These are phyloP conservation scores for Lactarius sanguifluus DNA, from an alignment of 768 basidiomycete genomes.

Conservation along the genomic window DNA sequence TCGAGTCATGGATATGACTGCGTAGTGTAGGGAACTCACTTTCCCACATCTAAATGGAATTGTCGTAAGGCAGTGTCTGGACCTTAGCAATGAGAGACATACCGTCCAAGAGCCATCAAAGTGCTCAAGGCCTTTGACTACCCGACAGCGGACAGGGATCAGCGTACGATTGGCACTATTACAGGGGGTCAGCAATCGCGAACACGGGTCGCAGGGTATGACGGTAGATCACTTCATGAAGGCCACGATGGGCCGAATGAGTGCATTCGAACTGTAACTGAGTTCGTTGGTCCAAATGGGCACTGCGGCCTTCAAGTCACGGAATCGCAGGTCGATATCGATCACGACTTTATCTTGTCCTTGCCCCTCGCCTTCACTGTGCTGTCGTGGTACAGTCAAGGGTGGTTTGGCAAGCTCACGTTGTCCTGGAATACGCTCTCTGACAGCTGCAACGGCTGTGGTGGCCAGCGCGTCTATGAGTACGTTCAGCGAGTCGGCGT, in stretches of 20 bases:
- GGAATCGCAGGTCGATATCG: conserved; percentile 92
- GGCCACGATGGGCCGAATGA: conserved; percentile 93
- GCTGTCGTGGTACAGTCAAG: conserved; percentile 63
- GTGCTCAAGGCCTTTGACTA: conserved; percentile 78
- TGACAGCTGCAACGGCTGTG: conserved; percentile 49
- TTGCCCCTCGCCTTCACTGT: conserved; percentile 37
- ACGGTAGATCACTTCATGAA: conserved; percentile 80
- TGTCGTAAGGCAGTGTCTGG: conserved; percentile 22
- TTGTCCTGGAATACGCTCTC: conserved; percentile 80
- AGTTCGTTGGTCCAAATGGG: conserved; percentile 88
- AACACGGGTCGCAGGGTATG: background rate
- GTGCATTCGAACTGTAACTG: conserved; percentile 88
- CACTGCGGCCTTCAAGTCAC: conserved; percentile 93
- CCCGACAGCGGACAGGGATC: conserved; percentile 89
- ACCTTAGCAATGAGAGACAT: conserved; percentile 37
- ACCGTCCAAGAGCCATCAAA: conserved; percentile 98
- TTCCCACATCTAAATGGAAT: conserved; percentile 75
- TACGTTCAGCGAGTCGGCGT: conserved; percentile 74
- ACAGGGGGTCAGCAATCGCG: conserved; percentile 22
- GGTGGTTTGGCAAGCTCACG: conserved; percentile 85
- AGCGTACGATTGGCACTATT: conserved; percentile 87
- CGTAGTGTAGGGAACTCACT: conserved; percentile 50
- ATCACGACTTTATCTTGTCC: conserved; percentile 61
- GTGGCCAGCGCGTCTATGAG: conserved; percentile 87
- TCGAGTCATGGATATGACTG: background rate